Base-by-base conservation (phyloP, 352 stramenopile species). In the Phytophthora europaea region DNA sequence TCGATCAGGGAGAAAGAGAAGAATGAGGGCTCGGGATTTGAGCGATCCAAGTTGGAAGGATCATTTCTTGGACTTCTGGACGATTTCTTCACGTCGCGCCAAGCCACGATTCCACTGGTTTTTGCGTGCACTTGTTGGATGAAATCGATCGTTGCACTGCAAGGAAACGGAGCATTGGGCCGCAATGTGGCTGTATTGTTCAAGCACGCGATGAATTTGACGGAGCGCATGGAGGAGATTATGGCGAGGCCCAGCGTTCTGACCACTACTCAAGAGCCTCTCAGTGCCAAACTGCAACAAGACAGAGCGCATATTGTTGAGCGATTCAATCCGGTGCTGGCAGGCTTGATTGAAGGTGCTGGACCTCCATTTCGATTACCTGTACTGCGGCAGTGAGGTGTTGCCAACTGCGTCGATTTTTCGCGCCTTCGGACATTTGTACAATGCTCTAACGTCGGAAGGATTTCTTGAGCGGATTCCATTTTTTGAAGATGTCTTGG, bases 61-160 rank as follows among this genome's bases (percentile, higher is more conserved):
- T 26, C 20, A 3, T 53, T 53, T 6, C 20, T 31, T 3, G 20
- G 20, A 53, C 10, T 53, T n/a, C 8, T 53, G 47, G n/a, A 28
- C 7, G 47, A 26, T 4, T 53, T 53, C 47, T 53, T 53, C 47
- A 18, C 47, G 10, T 16, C 47, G 3, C 47, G 47, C 18, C 47
- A 53, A 53, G 47, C 31, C 0, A 28, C 47, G 47, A 53, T 53
- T 15, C 47, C 20, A 9, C 47, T 53, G n/a, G 47, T 53, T 9
- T 53, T 53, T 53, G 47, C 47, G 10, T 31, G 20, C 47, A 31
- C 47, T 28, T 53, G 47, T 28, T 53, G 47, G 47, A 53, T 53
- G 20, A 53, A 53, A 16, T 53, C 47, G 47, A 28, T 53, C 20
- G 4, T 53, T 2, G 47, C 47, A 2, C 18, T 53, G 20, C 47